phyloP scores from a whole-genome alignment of 106 monocot genomes.

The Dactylorhiza incarnata region DNA sequence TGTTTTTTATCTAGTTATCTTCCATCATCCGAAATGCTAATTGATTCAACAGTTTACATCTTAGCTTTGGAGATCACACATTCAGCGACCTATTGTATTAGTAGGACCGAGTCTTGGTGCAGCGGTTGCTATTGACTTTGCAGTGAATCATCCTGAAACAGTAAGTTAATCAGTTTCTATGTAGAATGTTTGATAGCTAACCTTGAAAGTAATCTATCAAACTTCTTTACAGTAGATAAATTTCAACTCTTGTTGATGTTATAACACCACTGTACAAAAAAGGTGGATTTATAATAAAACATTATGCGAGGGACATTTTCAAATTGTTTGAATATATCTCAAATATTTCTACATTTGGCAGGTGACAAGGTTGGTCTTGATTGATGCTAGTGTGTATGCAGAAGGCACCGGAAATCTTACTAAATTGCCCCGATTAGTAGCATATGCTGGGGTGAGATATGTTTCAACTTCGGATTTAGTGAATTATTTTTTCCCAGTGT shows the following conservation, averaged over 20 bases:
- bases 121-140: constrained; percentile 90
- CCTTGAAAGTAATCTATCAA: neutral
- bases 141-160: constrained; percentile 69
- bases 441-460: constrained; percentile 85
- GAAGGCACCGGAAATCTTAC: constrained; percentile 67
- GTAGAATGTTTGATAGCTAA: neutral
- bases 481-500: neutral
- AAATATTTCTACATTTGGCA: constrained; percentile 12
- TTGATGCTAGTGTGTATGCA: constrained; percentile 77
- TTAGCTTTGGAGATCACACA: constrained; percentile 79
- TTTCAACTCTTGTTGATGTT: neutral
- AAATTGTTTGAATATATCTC: neutral
- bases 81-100: constrained; percentile 75
- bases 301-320: neutral
- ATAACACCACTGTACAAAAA: neutral
- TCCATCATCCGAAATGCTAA: constrained; percentile 1
- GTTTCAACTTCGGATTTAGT: constrained; percentile 7
- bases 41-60: constrained; percentile 3
- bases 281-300: neutral
- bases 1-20: neutral
- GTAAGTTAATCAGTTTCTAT: constrained; percentile 23
- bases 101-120: constrained; percentile 97
- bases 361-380: constrained; percentile 66
- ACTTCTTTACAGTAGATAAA: neutral
- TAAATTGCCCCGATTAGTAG: constrained; percentile 50